Base-by-base conservation (phyloP, 2,329 filamentous ascomycete species). In the Blumeria hordei region DNA sequence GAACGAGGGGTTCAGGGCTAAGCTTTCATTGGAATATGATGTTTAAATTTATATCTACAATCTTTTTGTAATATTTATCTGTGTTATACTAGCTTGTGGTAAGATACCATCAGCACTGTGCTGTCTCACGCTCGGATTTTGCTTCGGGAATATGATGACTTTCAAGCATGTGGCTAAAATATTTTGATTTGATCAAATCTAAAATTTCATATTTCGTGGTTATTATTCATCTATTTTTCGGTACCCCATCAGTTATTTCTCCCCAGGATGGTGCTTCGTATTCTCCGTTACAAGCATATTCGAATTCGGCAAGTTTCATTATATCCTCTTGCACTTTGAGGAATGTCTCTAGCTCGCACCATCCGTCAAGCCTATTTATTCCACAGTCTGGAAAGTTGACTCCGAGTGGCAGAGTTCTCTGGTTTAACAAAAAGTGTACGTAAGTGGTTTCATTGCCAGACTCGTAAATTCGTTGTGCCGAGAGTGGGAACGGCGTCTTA, bases 261-360 rank as follows among this genome's bases (percentile, higher is more conserved):
- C 74, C 75, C 63, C 76, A 78, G 32, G 67, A 64, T 12, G 67
- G 67, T 12, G 65, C 61, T 5, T 69, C 64, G 59, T 75, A 77
- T 3, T 81, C 70, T 0, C 76, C 82, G 64, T 77, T 79, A 63
- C 84, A 88, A 39, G 79, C 74, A 62, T 76, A 73, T 14, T 84
- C 75, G 62, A 75, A 87, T 61, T 75, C 67, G 3, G 81, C 80
- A 58, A 72, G 67, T 16, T 69, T 71, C 37, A 76, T 65, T 71
- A 79, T 79, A 58, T 68, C 69, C 57, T 77, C 71, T 67, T 83
- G 78, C 5, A 79, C 70, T 57, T 74, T 65, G 45, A 88, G 62
- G 62, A 88, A 87, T 0, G 79, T 79, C 3, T 73, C 72, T 52
- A 88, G 65, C 63, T 87, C 82, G 64, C 84, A 88, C 83, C 84